Percentiles rank a stretch among this genome's conserved stretches.
Evolutionary conservation across 176 grass and related monocot species (phyloP).

Genomic region (Rhipidocladum racemiflorum): DNA sequence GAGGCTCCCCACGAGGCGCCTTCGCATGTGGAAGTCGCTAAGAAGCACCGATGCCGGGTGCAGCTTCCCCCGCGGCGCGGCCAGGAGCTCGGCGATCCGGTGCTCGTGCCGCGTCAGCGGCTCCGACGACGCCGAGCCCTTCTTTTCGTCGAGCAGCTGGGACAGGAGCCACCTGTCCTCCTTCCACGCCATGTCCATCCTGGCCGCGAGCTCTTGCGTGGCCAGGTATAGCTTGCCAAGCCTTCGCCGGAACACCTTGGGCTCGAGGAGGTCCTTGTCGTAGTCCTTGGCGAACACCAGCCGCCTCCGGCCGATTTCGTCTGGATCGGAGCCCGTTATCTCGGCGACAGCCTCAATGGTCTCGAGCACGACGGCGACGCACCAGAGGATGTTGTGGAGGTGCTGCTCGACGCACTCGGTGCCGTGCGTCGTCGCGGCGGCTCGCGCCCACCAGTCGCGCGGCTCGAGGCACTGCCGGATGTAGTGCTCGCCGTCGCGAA

Average conservation of each 20-base stretch:
- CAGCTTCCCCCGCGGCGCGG: conserved; percentile 54
- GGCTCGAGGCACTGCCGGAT: conserved; percentile 68
- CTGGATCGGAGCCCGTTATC: conserved; percentile 35
- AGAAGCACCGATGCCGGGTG: conserved; percentile 50
- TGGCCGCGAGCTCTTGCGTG: conserved; percentile 41
- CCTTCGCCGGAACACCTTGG: conserved; percentile 54
- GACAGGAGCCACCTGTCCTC: conserved; percentile 79
- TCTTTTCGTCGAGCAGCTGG: conserved; percentile 51
- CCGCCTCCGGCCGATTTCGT: conserved; percentile 39
- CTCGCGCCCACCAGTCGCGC: conserved; percentile 67
- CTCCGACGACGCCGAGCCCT: not conserved
- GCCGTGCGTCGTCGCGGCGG: conserved; percentile 39
- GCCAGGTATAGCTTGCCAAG: conserved; percentile 49
- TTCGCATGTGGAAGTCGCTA: conserved; percentile 61
- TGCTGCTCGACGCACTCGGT: conserved; percentile 66
- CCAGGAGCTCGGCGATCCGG: conserved; percentile 65
- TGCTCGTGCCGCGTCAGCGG: conserved; percentile 51
- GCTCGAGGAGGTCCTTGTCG: conserved; percentile 62
- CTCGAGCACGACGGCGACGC: conserved; percentile 71
- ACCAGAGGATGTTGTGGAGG: conserved; percentile 74
- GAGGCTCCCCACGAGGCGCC: conserved; percentile 40
- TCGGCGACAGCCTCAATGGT: conserved; percentile 57
- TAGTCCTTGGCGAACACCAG: conserved; percentile 57
- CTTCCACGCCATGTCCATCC: conserved; percentile 67
- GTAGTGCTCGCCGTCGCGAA: conserved; percentile 66